A percentile compares a stretch with the other conserved stretches of the same genome.
These are phyloP conservation scores for Casaregolazyma lundiana DNA, from an alignment of 1,139 yeast species.

Conservation along the genomic window DNA sequence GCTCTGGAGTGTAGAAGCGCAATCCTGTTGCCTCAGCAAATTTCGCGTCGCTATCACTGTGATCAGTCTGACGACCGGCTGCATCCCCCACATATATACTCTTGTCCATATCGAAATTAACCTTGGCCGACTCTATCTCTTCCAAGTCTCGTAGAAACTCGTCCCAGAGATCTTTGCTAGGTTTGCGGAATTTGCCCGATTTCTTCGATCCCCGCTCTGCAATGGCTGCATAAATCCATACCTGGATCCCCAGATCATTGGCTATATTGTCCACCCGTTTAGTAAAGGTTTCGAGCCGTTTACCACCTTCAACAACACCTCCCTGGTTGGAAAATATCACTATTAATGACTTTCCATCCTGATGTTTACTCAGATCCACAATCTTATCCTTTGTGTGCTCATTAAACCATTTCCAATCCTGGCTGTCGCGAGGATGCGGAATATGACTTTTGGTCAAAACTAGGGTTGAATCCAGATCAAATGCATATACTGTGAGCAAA, in stretches of 20 bases:
- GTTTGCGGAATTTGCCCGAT: slow-evolving; percentile 53
- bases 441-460: slow-evolving; percentile 55
- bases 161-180: slow-evolving; percentile 67
- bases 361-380: slow-evolving; percentile 12
- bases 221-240: slow-evolving; percentile 56
- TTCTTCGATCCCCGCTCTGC: slow-evolving; percentile 21
- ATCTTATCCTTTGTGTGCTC: slow-evolving; percentile 9
- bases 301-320: slow-evolving; percentile 46
- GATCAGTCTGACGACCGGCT: slow-evolving; percentile 75
- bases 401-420: slow-evolving; percentile 68
- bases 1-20: slow-evolving; percentile 66
- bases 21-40: slow-evolving; percentile 61
- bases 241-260: slow-evolving; percentile 28
- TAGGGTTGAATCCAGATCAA: slow-evolving; percentile 75
- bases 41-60: slow-evolving; percentile 66
- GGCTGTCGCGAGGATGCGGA: slow-evolving; percentile 50
- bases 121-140: slow-evolving; percentile 15
- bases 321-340: slow-evolving; percentile 89
- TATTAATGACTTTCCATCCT: slow-evolving; percentile 34
- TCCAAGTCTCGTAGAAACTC: slow-evolving; percentile 40
- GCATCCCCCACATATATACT: slow-evolving; percentile 93
- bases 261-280: slow-evolving; percentile 42
- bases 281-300: slow-evolving; percentile 48
- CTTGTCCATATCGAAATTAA: slow-evolving; percentile 36
- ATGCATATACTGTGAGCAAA: slow-evolving; percentile 47